A percentile compares a stretch with the other conserved stretches of the same genome.
phyloP scores from a whole-genome alignment of 805 yeast species.

The Sungouiella blattae region DNA sequence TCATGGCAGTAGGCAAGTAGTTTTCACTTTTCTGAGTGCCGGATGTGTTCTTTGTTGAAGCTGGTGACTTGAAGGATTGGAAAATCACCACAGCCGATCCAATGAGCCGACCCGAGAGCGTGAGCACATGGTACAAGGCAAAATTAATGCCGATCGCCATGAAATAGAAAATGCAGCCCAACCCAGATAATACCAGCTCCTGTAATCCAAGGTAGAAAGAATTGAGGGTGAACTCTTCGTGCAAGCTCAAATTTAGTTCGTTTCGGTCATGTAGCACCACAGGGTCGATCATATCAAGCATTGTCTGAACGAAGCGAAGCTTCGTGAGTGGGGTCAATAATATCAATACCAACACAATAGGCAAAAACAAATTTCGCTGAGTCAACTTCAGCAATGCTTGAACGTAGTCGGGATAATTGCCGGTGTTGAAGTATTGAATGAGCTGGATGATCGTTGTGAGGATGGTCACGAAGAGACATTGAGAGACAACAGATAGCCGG shows the following conservation, averaged over 20 bases:
- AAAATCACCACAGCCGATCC: neutral
- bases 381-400: slow-evolving; percentile 35
- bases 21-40: neutral
- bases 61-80: neutral
- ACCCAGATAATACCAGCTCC: slow-evolving; percentile 50
- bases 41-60: neutral
- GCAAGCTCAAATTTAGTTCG: slow-evolving; percentile 38
- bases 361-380: slow-evolving; percentile 17
- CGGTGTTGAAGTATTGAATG: slow-evolving; percentile 22
- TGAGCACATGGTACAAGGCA: slow-evolving; percentile 26
- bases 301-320: slow-evolving; percentile 28
- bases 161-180: slow-evolving; percentile 56
- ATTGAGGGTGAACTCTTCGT: slow-evolving; percentile 39
- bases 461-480: slow-evolving; percentile 61
- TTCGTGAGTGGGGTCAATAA: slow-evolving; percentile 38
- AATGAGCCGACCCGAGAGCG: slow-evolving; percentile 5
- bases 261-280: slow-evolving; percentile 45
- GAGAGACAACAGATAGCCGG: slow-evolving; percentile 67
- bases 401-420: slow-evolving; percentile 27
- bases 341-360: slow-evolving; percentile 22
- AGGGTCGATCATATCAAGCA: slow-evolving; percentile 50
- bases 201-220: slow-evolving; percentile 67
- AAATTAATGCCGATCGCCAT: slow-evolving; percentile 44
- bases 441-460: slow-evolving; percentile 56
- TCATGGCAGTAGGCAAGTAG: neutral